Percentiles rank a stretch among this genome's conserved stretches.
phyloP scores from a whole-genome alignment of 2,329 filamentous ascomycete genomes.

The Alternaria triticina region DNA sequence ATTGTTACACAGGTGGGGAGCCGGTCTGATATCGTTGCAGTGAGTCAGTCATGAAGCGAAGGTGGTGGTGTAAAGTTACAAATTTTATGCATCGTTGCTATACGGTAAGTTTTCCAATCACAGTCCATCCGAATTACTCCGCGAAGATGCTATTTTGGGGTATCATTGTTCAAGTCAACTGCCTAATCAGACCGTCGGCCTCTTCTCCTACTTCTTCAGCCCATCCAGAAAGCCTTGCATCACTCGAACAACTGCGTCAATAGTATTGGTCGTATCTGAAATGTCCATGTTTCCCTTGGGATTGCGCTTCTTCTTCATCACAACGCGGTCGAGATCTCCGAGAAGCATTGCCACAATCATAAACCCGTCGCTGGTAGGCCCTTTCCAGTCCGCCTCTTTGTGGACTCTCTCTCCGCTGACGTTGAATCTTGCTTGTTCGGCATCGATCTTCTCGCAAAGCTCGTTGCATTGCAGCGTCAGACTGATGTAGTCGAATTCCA shows the following conservation, averaged over 20 bases:
- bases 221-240: not conserved
- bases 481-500: not conserved
- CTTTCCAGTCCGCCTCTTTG: not conserved
- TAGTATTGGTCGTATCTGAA: not conserved
- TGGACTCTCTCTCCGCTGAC: not conserved
- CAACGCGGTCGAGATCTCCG: not conserved
- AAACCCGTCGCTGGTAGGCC: not conserved
- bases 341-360: not conserved
- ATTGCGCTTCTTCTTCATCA: not conserved
- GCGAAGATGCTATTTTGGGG: not conserved
- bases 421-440: not conserved
- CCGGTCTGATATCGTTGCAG: not conserved
- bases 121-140: not conserved
- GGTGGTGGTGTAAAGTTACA: not conserved
- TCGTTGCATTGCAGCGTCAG: not conserved
- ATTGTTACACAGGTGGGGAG: constrained; percentile 7
- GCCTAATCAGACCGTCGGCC: too few species aligned
- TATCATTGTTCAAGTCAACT: not conserved
- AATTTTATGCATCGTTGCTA: not conserved
- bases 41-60: not conserved
- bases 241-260: not conserved
- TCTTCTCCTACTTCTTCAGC: not conserved
- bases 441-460: not conserved
- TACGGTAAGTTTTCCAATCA: not conserved
- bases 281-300: not conserved